Evolutionary conservation across 2,329 filamentous ascomycete species (phyloP).

Genomic region (Emericellopsis atlantica): DNA sequence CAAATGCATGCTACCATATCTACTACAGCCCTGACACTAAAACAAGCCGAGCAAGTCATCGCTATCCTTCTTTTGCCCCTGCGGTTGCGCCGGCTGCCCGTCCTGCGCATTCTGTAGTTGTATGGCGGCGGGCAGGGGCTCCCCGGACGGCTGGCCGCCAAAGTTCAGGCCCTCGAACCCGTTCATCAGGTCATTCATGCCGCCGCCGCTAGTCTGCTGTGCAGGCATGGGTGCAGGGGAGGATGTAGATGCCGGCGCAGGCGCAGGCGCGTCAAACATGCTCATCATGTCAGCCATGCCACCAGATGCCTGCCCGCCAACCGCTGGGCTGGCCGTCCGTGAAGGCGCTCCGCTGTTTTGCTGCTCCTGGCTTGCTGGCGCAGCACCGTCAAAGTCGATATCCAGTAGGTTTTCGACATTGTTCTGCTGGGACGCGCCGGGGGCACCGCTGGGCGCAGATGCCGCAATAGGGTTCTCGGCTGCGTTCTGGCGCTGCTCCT

Average conservation of each 20-base stretch:
- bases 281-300: slow-evolving; percentile 54
- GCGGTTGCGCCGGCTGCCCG: slow-evolving; percentile 10
- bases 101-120: slow-evolving; percentile 32
- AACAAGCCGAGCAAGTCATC: slow-evolving; percentile 44
- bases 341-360: slow-evolving; percentile 51
- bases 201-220: slow-evolving; percentile 30
- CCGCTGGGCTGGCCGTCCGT: slow-evolving; percentile 50
- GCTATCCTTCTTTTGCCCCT: slow-evolving; percentile 40
- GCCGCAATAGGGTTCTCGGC: slow-evolving; percentile 91
- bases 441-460: slow-evolving; percentile 51
- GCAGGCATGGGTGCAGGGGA: slow-evolving; percentile 19
- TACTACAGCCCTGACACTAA: slow-evolving; percentile 10
- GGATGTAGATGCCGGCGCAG: slow-evolving; percentile 18
- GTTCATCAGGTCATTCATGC: slow-evolving; percentile 79
- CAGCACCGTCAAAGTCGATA: slow-evolving; percentile 89
- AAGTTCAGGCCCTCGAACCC: slow-evolving; percentile 78
- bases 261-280: slow-evolving; percentile 54
- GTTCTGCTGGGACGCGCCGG: slow-evolving; percentile 42
- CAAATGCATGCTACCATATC: neutral
- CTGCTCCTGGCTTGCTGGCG: slow-evolving; percentile 70
- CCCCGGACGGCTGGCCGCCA: slow-evolving; percentile 38
- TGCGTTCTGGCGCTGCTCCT: slow-evolving; percentile 86
- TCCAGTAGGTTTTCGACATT: slow-evolving; percentile 93
- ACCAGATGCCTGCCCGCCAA: slow-evolving; percentile 23
- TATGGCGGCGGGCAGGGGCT: slow-evolving; percentile 52